Base-by-base conservation (phyloP, 805 yeast genomes). In the Komagataella pseudopastoris region DNA sequence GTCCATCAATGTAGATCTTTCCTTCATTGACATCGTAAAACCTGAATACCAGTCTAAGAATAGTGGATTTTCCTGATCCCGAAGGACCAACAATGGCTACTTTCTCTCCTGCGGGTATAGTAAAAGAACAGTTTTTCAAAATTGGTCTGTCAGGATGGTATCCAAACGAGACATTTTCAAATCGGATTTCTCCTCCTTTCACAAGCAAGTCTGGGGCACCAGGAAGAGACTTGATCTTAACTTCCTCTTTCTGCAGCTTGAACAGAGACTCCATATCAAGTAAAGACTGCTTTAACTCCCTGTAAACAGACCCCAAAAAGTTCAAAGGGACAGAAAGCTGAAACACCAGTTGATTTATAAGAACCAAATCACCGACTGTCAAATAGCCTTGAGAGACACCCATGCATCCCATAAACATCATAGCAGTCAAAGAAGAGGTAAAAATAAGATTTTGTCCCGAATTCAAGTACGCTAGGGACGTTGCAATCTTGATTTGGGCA, bases 351-450 rank as follows among this genome's bases (percentile, higher is more conserved):
- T 93, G 99, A 67, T 93, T 93, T 56, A 93, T 91, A 54, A 93
- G 72, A 18, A 93, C 98, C 61, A 93, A 72, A 63, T 93, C 99
- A 58, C 99, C 99, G 18, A 93, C 97, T 0, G 95, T 84, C 51
- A 93, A 70, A 0, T 78, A 66, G 0, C 96, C 96, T 2, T 77
- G 66, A 12, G 88, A 81, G n/a, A 93, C 93, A 23, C 98, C 98
- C 51, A 81, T 80, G 60, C 96, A 88, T 14, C 96, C 97, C 95
- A 93, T 83, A 65, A 87, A 93, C 99, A 93, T 93, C 95, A 93
- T 93, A 1, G 83, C 86, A 1, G 99, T 93, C 56, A 93, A 71
- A 1, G 99, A 98, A 45, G 86, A 67, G 0, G 97, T 87, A 68
- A 86, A 86, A 36, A 86, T 86, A 51, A 85, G 58, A 61, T 83